Conservation (phyloP, 208 protist genomes). For the Leishmania gerbilli region DNA sequence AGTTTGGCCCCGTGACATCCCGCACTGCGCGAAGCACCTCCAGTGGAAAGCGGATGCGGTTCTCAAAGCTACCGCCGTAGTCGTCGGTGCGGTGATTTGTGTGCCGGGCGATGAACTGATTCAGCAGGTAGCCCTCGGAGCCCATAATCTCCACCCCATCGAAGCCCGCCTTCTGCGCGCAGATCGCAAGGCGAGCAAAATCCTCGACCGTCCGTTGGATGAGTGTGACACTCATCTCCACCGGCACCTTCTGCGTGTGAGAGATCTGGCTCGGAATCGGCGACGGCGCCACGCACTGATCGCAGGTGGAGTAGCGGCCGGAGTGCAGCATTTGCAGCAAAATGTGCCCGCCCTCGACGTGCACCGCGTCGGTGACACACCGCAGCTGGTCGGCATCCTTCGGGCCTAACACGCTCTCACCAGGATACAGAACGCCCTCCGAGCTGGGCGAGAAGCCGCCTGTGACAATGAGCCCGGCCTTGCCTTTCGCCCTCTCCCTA, state of each 20-base stretch:
- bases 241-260: slow-evolving; percentile 55
- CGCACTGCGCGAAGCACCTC: slow-evolving; percentile 81
- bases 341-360: slow-evolving; percentile 86
- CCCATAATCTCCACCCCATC: slow-evolving; percentile 96
- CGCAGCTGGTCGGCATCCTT: slow-evolving; percentile 62
- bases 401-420: slow-evolving; percentile 69
- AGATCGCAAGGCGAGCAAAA: slow-evolving; percentile 72
- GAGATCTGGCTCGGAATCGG: slow-evolving; percentile 59
- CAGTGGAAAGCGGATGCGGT: slow-evolving; percentile 83
- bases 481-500: slow-evolving; percentile 76
- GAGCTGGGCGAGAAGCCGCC: slow-evolving; percentile 87
- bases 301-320: slow-evolving; percentile 70
- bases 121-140: slow-evolving; percentile 93
- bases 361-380: slow-evolving; percentile 86
- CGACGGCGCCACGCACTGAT: slow-evolving; percentile 58
- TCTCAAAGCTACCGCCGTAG: slow-evolving; percentile 78
- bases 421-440: slow-evolving; percentile 70
- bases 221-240: slow-evolving; percentile 56
- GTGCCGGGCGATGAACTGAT: slow-evolving; percentile 90
- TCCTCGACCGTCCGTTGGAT: slow-evolving; percentile 86
- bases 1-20: slow-evolving; percentile 54
- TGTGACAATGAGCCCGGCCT: slow-evolving; percentile 89
- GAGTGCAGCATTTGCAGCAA: slow-evolving; percentile 93
- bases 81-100: slow-evolving; percentile 91
- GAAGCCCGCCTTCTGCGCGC: slow-evolving; percentile 93